Conservation (phyloP, 331 rosid species). For the Erythrophleum ivorense region DNA sequence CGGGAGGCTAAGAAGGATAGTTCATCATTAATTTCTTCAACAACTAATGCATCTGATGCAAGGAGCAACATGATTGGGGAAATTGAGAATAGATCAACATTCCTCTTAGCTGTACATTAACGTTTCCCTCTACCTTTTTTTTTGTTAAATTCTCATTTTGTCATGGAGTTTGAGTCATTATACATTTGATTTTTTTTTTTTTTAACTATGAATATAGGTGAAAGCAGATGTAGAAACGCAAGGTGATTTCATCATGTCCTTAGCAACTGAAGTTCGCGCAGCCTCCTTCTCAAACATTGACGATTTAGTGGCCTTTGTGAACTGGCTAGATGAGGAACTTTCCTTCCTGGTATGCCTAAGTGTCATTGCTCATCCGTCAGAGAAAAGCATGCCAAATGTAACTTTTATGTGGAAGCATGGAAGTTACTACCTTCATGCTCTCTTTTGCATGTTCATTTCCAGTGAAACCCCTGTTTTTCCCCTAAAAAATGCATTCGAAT, state of each 20-base stretch:
- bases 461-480: neutral
- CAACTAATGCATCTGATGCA: conserved; percentile 68
- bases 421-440: conserved; percentile 5
- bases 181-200: conserved; percentile 10
- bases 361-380: conserved; percentile 7
- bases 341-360: conserved; percentile 72
- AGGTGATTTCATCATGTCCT: conserved; percentile 78
- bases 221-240: conserved; percentile 92
- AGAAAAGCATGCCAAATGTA: neutral
- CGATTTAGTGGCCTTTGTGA: conserved; percentile 78
- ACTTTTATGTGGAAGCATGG: conserved; percentile 22
- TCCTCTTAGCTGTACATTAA: conserved; percentile 74
- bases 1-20: conserved; percentile 84
- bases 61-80: conserved; percentile 89
- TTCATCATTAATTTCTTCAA: conserved; percentile 59
- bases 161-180: conserved; percentile 24
- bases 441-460: neutral
- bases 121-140: conserved; percentile 6
- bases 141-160: conserved; percentile 8
- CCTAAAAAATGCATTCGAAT: neutral
- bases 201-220: conserved; percentile 58
- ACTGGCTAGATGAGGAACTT: conserved; percentile 89
- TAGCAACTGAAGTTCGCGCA: conserved; percentile 88
- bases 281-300: conserved; percentile 73
- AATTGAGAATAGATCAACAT: conserved; percentile 80